Evolutionary conservation across 2,329 filamentous ascomycete species (phyloP), one percentile per base, ranked within the genome.

Genomic region (Neurospora sp.): DNA sequence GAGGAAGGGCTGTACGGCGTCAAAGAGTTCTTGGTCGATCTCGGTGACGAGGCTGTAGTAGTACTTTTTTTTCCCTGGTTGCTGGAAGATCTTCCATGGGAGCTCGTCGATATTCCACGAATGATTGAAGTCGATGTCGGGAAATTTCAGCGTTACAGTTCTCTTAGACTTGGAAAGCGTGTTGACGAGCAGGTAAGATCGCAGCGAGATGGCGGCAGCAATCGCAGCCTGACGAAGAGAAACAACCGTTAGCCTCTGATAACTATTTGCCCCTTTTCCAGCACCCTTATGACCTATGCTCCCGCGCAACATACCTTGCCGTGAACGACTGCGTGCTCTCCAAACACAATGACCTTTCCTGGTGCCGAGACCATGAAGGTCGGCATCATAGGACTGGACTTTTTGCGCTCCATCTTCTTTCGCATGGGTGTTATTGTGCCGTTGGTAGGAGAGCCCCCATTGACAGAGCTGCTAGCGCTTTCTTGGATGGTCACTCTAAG

Each of bases 311-410:
- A 69, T 82, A 92, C 91, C 87, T 97, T 98, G 78, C 94, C 94
- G 78, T 99, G 89, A 23, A 99, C 96, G n/a, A 98, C 96, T 2
- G 96, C 92, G 82, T 99, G 96, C 80, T 99, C 96, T 74, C 96
- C 96, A 82, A 95, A 98, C 68, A 98, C 92, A 79, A 99, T 99
- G 78, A 97, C 96, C 80, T 99, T 99, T 73, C 95, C 96, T 0
- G 96, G 96, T 2, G 96, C 95, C 17, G 96, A 98, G 70, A 98
- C 94, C 92, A 99, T 97, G 79, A 99, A 99, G 72, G 94, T 84
- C 62, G 95, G 94, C 81, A 96, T 88, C 88, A 90, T 88, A 3
- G 88, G 88, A 69, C 82, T 87, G 11, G 88, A 90, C 72, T 83
- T 81, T 75, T 87, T 89, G 78, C 88, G 86, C 67, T 82, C 79